Base-by-base conservation (phyloP, 768 basidiomycete genomes). In the Phaeolepiota aurea region DNA sequence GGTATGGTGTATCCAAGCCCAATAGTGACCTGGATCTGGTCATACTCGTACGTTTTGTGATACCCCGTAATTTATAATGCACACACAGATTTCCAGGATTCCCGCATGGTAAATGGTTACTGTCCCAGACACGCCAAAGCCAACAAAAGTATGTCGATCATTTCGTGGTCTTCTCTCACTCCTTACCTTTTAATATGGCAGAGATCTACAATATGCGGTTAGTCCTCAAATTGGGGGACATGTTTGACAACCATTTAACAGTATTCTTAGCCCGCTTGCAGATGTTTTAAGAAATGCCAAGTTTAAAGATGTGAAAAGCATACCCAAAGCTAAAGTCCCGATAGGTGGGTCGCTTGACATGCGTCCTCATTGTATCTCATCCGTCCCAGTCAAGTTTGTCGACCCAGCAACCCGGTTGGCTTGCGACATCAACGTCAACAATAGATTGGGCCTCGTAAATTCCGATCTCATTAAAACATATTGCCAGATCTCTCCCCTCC, bases 381-480 rank as follows among this genome's bases (percentile, higher is more conserved):
- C 15, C n/a, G 21, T 14, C 16, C 28, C 48, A 80, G 79, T 80
- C 20, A 75, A 72, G 48, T 73, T 74, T 45, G 49, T 35, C n/a
- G 73, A 79, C 45, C 61, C 56, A 1, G n/a, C 5, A 2, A 69
- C 68, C 0, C 52, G 54, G 12, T 44, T 76, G 15, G 41, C 63
- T 1, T 68, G 74, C 44, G 80, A 82, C 45, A 57, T 84, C 47
- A 79, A 79, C 49, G 63, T 79, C 42, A 85, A 86, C 50, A 70
- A 78, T 20, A 74, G 70, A 4, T 62, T 82, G 1, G 82, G 81
- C 1, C 41, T 68, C 2, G 44, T 61, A 23, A 79, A 76, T 45
- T 75, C 79, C 0, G 44, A 57, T 3, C 55, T 85, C 39, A 57
- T 84, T 42, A 59, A 56, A 32, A 54, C 55, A 9, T 85, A 84